Base-by-base conservation (phyloP, 768 basidiomycete genomes). In the Collybiopsis luxurians region DNA sequence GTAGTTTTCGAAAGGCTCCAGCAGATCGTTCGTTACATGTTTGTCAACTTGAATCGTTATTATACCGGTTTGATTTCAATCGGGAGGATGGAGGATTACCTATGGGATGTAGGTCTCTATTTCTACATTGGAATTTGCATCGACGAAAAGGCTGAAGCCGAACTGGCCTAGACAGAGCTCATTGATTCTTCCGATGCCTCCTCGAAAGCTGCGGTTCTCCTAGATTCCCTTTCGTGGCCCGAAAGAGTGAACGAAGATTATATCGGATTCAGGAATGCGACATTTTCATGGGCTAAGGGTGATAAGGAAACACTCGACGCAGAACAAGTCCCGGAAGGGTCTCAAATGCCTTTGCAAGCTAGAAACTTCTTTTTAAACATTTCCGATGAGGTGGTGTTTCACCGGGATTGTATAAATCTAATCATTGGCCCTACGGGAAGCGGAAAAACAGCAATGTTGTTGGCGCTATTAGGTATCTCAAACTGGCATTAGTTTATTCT, bases 1-100 rank as follows among this genome's bases (percentile, higher is more conserved):
- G 62, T 68, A 60, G 79, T 81, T 19, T 83, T 83, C 60, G 75
- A 78, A 38, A 69, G 76, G 44, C 60, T 83, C 30, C 71, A 75
- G 28, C 68, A 69, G 10, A 71, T 74, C 13, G 28, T 38, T 27
- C 38, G 39, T 27, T 40, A 10, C 38, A 23, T 45, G 54, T 76
- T 48, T 59, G 62, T 71, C 39, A 53, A 40, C 15, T 10, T 51
- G 12, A 53, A 53, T 30, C 38, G 24, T 6, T 28, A 28, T 10
- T 27, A 42, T 43, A 42, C 52, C 21, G 52, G 34, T 4, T 19
- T 26, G 17, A 27, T 53, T 4, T 53, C 52, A 2, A 42, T 53
- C 10, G 7, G 24, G 31, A 40, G 52, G 21, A 53, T 53, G 2
- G 24, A 36, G 17, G 52, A 53, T 5, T 53, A 42, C 27, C 21